Conservation (phyloP, 371 early-diverging fungal species). For the Cokeromyces recurvatus region DNA sequence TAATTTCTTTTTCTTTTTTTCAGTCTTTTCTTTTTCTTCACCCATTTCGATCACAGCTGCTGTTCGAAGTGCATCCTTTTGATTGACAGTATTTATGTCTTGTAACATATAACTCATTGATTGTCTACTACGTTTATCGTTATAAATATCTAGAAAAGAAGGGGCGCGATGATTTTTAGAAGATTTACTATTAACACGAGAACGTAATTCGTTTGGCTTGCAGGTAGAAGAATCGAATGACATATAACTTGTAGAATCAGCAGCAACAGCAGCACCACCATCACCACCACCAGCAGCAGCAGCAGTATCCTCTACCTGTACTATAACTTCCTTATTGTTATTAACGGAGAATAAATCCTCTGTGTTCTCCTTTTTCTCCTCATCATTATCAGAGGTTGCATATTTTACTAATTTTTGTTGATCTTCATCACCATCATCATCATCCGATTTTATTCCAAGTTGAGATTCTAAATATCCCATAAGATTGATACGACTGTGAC, state of each 20-base stretch:
- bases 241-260: too few relatives aligned
- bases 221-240: neutral
- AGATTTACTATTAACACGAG: neutral
- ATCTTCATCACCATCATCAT: neutral
- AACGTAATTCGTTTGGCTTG: neutral
- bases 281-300: too few relatives aligned
- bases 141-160: slow-evolving; percentile 1
- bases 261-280: too few relatives aligned
- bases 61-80: neutral
- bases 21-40: slow-evolving; percentile 11
- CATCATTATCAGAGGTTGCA: neutral
- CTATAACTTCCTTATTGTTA: too few relatives aligned
- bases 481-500: slow-evolving; percentile 16
- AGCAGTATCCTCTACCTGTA: neutral
- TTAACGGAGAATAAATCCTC: too few relatives aligned
- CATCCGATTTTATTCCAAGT: neutral
- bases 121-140: neutral
- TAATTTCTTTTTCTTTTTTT: slow-evolving; percentile 23
- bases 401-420: neutral
- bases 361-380: too few relatives aligned
- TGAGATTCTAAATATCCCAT: slow-evolving; percentile 7
- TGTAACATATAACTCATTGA: slow-evolving; percentile 6
- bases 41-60: neutral
- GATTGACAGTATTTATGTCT: neutral
- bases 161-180: neutral